Base-by-base conservation (phyloP, 202 grass and related monocot species). In the Panicum hallii region DNA sequence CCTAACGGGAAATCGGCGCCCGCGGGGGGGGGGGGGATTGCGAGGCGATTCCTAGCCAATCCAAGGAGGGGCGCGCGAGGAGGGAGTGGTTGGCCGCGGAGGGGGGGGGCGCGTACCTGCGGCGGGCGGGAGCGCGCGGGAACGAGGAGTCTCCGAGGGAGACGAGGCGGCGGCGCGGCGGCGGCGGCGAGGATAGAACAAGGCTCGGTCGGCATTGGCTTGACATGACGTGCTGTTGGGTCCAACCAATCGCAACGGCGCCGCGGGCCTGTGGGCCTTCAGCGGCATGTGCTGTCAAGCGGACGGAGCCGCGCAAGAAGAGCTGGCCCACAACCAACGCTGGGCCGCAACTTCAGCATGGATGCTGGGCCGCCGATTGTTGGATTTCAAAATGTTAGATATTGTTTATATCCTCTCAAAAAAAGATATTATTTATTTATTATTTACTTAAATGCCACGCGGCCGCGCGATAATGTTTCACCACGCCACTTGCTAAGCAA, bases 121-220 rank as follows among this genome's bases (percentile, higher is more conserved):
- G 54, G 62, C n/a, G 11, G 44, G 61, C 20, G 43, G 34, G 20
- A 6, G 13, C 20, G 28, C 36, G 26, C 23, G 26, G 36, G 72
- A 20, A 30, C 11, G 17, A 26, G 34, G 32, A 48, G 11, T 38
- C 60, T 63, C 34, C 56, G 55, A 79, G 72, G 16, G 15, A 49
- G 44, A 63, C 14, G 40, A 54, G 12, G 54, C 67, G 43, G 54
- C 75, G 66, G 56, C 54, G 77, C 54, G 77, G 77, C 23, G 78
- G 77, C 48, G 78, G 72, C 72, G 53, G 36, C 53, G 53, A 76
- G 53, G 72, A 57, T 22, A 57, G 52, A 62, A 72, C 23, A 56
- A 56, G 50, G 72, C 10, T 75, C 50, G 72, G 30, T 74, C 9
- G 30, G 71, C 15, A 56, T 56, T 75, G 32, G 72, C 49, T 19